These are phyloP conservation scores for Oenanthe sinensis DNA, from an alignment of 129 eudicot species.

Conservation along the genomic window DNA sequence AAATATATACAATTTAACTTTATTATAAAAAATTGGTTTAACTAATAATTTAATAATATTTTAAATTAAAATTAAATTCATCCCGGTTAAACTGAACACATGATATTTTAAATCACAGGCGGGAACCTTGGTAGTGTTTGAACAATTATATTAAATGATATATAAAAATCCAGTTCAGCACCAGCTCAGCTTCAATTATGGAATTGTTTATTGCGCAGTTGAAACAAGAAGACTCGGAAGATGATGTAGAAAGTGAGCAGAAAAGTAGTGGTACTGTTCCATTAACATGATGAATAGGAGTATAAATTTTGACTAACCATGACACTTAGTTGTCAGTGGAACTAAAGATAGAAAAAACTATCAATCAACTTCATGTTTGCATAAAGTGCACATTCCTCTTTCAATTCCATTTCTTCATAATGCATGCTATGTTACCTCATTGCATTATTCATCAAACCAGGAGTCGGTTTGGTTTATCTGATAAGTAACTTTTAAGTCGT, in stretches of 20 bases:
- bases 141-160: background rate
- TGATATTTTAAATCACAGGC: background rate
- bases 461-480: no score
- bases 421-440: background rate
- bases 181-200: slow-evolving; percentile 2
- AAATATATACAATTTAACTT: no score
- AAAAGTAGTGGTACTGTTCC: background rate
- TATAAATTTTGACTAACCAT: background rate
- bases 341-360: background rate
- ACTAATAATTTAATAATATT: no score
- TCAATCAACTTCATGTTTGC: background rate
- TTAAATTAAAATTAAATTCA: no score
- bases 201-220: background rate
- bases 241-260: background rate
- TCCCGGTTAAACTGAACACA: no score
- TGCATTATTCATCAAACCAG: background rate
- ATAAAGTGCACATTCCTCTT: background rate
- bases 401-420: background rate
- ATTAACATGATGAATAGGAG: background rate
- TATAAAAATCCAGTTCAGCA: background rate
- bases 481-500: no score
- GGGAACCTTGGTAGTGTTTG: background rate
- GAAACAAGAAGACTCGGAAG: background rate
- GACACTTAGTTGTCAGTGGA: slow-evolving; percentile 1
- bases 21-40: no score